Conservation (phyloP, 2,329 filamentous ascomycete genomes). For the Pseudogymnoascus destructans region DNA sequence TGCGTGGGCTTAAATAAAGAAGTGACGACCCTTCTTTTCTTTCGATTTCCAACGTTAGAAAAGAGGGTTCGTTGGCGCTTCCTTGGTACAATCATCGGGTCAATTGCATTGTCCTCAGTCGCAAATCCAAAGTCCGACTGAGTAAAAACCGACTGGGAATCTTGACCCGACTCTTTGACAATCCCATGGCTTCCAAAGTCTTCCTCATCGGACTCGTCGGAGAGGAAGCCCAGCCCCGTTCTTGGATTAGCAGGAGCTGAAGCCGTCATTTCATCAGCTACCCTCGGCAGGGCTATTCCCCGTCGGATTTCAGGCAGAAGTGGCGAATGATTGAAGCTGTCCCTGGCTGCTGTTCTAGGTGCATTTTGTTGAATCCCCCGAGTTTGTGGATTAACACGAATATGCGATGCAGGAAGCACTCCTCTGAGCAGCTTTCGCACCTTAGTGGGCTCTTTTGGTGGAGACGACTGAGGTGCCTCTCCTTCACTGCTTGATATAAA, state of each 20-base stretch:
- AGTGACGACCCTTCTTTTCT: slow-evolving; percentile 14
- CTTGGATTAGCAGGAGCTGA: background rate
- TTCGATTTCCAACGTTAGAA: slow-evolving; percentile 13
- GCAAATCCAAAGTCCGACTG: slow-evolving; percentile 18
- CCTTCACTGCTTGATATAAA: background rate
- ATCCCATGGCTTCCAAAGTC: slow-evolving; percentile 12
- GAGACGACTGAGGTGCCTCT: background rate
- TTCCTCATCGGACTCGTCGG: slow-evolving; percentile 20
- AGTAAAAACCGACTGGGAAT: slow-evolving; percentile 15
- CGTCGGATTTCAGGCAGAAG: slow-evolving; percentile 16
- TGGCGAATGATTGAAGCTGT: slow-evolving; percentile 15
- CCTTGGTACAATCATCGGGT: slow-evolving; percentile 25
- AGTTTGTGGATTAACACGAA: slow-evolving; percentile 43
- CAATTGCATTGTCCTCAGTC: slow-evolving; percentile 24
- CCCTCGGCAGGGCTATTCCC: slow-evolving; percentile 23
- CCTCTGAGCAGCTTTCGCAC: slow-evolving; percentile 35
- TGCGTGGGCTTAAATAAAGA: slow-evolving; percentile 10
- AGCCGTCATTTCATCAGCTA: background rate
- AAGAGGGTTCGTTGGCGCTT: slow-evolving; percentile 16
- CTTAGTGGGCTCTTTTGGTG: slow-evolving; percentile 7
- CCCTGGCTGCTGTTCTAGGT: slow-evolving; percentile 5
- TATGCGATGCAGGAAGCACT: slow-evolving; percentile 54
- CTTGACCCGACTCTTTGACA: slow-evolving; percentile 12
- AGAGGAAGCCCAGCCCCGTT: slow-evolving; percentile 16
- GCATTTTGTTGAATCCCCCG: slow-evolving; percentile 15